Conservation (phyloP, 83 land plant genomes). For the Larix sibirica region DNA sequence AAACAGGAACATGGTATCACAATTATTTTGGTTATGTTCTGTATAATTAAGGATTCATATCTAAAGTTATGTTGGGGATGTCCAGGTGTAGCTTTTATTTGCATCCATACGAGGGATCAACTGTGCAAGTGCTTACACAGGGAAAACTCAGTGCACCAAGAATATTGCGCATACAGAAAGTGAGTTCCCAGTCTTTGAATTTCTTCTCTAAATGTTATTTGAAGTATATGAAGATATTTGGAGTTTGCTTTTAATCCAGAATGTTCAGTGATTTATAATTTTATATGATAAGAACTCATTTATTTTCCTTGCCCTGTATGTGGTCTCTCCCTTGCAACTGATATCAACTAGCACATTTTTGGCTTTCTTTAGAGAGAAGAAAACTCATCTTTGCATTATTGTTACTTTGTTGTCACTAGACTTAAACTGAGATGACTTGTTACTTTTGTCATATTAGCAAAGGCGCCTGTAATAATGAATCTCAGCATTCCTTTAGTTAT, state of each 20-base stretch:
- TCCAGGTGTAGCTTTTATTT: conserved; percentile 95
- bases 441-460: background rate
- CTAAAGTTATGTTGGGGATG: conserved; percentile 4
- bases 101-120: conserved; percentile 92
- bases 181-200: conserved; percentile 20
- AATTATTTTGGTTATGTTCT: background rate
- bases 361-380: background rate
- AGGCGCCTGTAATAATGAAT: background rate
- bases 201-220: background rate
- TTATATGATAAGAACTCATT: background rate
- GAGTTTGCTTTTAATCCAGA: background rate
- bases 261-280: background rate
- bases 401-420: too few species aligned
- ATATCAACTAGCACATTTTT: background rate
- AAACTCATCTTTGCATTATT: background rate
- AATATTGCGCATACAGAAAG: conserved; percentile 89
- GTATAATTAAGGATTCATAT: background rate
- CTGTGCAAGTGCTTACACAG: conserved; percentile 74
- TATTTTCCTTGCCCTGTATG: background rate
- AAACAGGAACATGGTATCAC: background rate
- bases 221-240: background rate
- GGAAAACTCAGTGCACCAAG: conserved; percentile 98
- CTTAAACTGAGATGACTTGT: too few species aligned
- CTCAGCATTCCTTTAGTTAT: background rate
- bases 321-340: background rate